Percentiles rank a stretch among this genome's conserved stretches.
Conservation (phyloP, 2,329 filamentous ascomycete species). For the Chaetomium globosum region DNA sequence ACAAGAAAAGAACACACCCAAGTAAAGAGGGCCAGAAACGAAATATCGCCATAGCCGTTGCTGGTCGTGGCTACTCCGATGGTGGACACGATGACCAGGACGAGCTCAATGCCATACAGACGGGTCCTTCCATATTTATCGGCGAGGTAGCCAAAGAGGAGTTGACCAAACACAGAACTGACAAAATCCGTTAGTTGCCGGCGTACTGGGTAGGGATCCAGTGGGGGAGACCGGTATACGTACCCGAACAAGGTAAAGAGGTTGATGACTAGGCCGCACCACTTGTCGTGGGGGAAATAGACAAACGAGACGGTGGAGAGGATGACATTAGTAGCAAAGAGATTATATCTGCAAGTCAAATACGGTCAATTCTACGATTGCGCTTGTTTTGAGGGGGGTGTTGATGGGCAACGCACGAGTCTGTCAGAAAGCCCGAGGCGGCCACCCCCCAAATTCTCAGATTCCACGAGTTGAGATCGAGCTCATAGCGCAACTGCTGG, state of each 20-base stretch:
- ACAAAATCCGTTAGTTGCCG: not conserved
- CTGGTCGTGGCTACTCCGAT: constrained; percentile 59
- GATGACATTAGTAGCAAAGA: constrained; percentile 59
- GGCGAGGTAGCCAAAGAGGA: constrained; percentile 57
- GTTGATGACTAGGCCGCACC: constrained; percentile 54
- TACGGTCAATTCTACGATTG: not conserved
- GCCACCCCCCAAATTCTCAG: constrained; percentile 58
- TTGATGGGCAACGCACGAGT: constrained; percentile 48
- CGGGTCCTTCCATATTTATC: constrained; percentile 59
- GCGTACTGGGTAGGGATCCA: not conserved
- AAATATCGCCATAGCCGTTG: constrained; percentile 53
- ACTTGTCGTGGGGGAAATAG: constrained; percentile 53
- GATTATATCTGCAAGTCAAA: constrained; percentile 50
- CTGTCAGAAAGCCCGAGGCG: constrained; percentile 58
- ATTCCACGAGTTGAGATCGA: constrained; percentile 59
- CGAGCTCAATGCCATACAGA: constrained; percentile 59
- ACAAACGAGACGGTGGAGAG: constrained; percentile 57
- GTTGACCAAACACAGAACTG: constrained; percentile 53
- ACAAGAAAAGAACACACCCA: constrained; percentile 43
- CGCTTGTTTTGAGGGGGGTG: not conserved
- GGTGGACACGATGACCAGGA: constrained; percentile 60
- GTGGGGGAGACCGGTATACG: not conserved
- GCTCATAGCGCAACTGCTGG: constrained; percentile 55
- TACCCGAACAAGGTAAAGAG: constrained; percentile 54
- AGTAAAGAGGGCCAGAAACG: constrained; percentile 54